Evolutionary conservation across 2,329 filamentous ascomycete genomes (phyloP).

Genomic region (Paracamarosporium sp.): DNA sequence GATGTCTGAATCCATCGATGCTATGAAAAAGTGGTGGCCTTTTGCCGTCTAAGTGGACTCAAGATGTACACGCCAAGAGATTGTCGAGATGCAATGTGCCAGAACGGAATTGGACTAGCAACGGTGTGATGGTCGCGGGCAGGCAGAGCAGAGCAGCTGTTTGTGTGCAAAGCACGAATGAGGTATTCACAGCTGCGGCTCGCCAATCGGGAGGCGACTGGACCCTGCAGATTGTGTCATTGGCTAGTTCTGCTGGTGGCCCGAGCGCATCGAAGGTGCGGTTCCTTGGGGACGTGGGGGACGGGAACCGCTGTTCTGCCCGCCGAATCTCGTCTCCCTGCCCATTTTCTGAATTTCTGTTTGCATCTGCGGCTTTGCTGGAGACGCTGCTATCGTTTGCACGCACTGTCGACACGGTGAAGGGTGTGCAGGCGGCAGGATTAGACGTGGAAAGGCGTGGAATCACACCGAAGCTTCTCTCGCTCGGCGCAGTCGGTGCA

Average conservation of each 20-base stretch:
- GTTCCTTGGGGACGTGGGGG: neutral
- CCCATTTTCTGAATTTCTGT: neutral
- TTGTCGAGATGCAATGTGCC: too few relatives aligned
- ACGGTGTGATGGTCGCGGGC: neutral
- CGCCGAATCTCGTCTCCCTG: neutral
- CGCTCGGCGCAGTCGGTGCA: conserved; percentile 41
- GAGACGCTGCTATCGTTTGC: conserved; percentile 11
- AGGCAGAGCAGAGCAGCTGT: neutral
- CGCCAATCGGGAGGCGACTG: conserved; percentile 3
- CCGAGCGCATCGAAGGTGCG: neutral
- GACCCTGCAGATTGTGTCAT: conserved; percentile 1
- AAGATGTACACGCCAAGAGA: too few relatives aligned
- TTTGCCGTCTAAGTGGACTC: too few relatives aligned
- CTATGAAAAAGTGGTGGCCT: too few relatives aligned
- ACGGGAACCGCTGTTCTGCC: neutral
- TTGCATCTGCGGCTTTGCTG: neutral
- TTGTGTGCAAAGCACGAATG: neutral
- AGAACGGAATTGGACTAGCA: too few relatives aligned
- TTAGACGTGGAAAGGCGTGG: conserved; percentile 40
- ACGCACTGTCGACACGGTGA: conserved; percentile 16
- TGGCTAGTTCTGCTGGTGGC: conserved; percentile 1
- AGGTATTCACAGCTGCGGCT: neutral
- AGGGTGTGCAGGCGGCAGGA: conserved; percentile 33
- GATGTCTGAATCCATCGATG: conserved; percentile 39
- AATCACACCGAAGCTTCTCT: conserved; percentile 44